A percentile compares a stretch with the other conserved stretches of the same genome.
phyloP scores from a whole-genome alignment of 148 eudicot species.

The Camellia japonica region DNA sequence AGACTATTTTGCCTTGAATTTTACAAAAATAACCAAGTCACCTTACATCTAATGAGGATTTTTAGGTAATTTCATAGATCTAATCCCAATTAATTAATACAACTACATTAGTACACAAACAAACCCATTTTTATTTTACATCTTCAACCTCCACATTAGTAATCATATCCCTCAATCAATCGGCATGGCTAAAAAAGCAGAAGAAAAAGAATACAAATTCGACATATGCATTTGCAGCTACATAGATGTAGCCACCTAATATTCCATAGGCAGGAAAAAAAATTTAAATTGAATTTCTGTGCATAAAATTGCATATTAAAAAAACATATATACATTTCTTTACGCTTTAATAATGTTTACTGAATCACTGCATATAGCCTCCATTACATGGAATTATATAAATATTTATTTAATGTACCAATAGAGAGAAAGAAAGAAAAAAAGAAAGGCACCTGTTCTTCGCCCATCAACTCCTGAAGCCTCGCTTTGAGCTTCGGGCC shows the following conservation, averaged over 20 bases:
- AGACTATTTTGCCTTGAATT: too few relatives aligned
- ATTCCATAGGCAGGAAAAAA: background rate
- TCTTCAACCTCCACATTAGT: too few relatives aligned
- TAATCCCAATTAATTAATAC: too few relatives aligned
- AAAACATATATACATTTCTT: background rate
- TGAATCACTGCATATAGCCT: background rate
- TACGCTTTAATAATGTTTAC: background rate
- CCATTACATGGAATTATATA: background rate
- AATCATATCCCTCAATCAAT: too few relatives aligned
- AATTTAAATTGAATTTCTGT: background rate
- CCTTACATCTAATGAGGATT: too few relatives aligned
- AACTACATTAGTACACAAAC: too few relatives aligned
- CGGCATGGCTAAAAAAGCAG: background rate
- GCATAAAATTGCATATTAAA: background rate
- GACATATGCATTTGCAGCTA: too few relatives aligned
- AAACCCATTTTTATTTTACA: too few relatives aligned
- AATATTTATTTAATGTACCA: too few relatives aligned
- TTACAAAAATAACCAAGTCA: too few relatives aligned
- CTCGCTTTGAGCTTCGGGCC: constrained; percentile 62
- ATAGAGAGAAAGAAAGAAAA: background rate
- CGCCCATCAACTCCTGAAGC: constrained; percentile 67
- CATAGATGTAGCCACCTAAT: background rate
- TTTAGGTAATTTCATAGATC: too few relatives aligned
- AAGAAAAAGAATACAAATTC: background rate
- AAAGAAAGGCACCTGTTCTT: constrained; percentile 57